Percentiles rank a stretch among this genome's conserved stretches.
Evolutionary conservation across 495 filamentous ascomycete species (phyloP).

Genomic region (Aspergillus bridgeri): DNA sequence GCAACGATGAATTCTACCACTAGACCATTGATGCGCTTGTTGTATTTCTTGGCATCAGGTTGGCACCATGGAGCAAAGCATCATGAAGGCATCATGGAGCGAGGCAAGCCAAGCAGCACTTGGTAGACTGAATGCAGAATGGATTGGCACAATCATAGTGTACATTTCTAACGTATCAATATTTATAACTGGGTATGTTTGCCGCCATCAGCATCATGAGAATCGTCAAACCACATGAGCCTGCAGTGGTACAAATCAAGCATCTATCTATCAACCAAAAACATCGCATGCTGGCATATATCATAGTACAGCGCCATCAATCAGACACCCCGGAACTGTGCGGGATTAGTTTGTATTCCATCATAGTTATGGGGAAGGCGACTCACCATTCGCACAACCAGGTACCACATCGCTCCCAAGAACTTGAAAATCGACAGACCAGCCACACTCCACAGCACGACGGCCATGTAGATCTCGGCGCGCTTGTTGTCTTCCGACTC

Average conservation of each 20-base stretch:
- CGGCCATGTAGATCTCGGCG: slow-evolving; percentile 79
- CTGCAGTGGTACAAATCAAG: slow-evolving; percentile 28
- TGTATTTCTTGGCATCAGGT: too few relatives aligned
- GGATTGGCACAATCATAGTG: background rate
- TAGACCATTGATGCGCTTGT: slow-evolving; percentile 59
- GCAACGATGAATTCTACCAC: slow-evolving; percentile 60
- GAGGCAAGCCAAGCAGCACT: too few relatives aligned
- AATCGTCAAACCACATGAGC: slow-evolving; percentile 26
- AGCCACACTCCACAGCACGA: slow-evolving; percentile 92
- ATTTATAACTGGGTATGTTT: slow-evolving; percentile 8
- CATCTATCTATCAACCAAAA: slow-evolving; percentile 5
- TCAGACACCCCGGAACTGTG: slow-evolving; percentile 51
- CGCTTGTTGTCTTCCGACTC: slow-evolving; percentile 34
- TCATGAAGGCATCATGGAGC: too few relatives aligned
- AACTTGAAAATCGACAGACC: slow-evolving; percentile 86
- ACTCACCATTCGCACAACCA: slow-evolving; percentile 77
- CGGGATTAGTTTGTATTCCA: slow-evolving; percentile 14
- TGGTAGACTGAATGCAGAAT: background rate
- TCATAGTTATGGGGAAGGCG: background rate
- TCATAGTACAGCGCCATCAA: slow-evolving; percentile 5
- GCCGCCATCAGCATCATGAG: slow-evolving; percentile 15
- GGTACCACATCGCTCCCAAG: slow-evolving; percentile 88
- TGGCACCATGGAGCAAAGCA: too few relatives aligned
- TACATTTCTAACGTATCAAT: slow-evolving; percentile 3
- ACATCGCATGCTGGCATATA: background rate